phyloP scores from a whole-genome alignment of 352 stramenopile species.

The Globisporangium ultimum region DNA sequence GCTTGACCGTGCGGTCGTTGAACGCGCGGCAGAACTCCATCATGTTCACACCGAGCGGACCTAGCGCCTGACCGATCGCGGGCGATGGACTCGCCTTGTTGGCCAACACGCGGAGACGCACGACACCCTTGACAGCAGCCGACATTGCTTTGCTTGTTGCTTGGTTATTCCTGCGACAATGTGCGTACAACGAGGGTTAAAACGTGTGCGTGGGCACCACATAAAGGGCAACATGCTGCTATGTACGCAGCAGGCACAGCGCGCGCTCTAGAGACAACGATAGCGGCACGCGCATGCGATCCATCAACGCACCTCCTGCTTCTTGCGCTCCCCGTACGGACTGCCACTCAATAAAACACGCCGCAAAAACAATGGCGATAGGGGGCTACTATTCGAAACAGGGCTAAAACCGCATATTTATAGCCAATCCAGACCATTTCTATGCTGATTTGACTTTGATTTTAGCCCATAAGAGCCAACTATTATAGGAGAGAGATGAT shows the following conservation, averaged over 20 bases:
- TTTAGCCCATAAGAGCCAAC: neutral
- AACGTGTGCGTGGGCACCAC: too few relatives aligned
- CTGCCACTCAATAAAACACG: conserved; percentile 9
- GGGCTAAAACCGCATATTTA: neutral
- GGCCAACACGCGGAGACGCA: conserved; percentile 81
- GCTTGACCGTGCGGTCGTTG: conserved; percentile 93
- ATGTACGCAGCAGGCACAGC: too few relatives aligned
- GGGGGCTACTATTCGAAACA: conserved; percentile 1
- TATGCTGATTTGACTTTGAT: too few relatives aligned
- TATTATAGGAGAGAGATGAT: neutral
- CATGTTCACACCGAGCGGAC: conserved; percentile 99
- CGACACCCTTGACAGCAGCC: conserved; percentile 65
- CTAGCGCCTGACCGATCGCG: conserved; percentile 89
- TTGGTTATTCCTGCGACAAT: neutral
- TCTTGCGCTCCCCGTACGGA: neutral
- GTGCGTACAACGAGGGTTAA: too few relatives aligned
- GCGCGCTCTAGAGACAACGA: neutral
- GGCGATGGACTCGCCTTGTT: conserved; percentile 85
- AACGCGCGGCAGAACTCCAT: conserved; percentile 99
- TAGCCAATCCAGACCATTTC: neutral
- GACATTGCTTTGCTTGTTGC: conserved; percentile 10
- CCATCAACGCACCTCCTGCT: conserved; percentile 6
- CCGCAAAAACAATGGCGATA: neutral
- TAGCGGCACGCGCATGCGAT: neutral
- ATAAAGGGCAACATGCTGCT: too few relatives aligned